phyloP scores from a whole-genome alignment of 495 filamentous ascomycete genomes.

The Neurospora sp. region DNA sequence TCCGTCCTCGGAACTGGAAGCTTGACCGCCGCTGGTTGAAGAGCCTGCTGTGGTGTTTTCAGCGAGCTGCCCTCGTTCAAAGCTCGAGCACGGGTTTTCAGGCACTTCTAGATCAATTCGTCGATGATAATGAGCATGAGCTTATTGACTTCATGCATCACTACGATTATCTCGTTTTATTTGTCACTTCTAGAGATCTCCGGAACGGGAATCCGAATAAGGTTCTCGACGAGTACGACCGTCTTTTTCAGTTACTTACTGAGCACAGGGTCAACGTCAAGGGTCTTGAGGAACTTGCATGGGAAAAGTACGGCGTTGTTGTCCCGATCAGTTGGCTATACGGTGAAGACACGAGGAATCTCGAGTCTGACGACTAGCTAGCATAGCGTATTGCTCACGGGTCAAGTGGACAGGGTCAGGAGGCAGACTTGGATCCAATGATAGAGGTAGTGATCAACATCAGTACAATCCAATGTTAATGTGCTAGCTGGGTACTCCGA shows the following conservation, averaged over 20 bases:
- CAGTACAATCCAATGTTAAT: background rate
- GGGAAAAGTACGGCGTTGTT: background rate
- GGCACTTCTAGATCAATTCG: background rate
- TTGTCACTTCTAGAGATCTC: no score
- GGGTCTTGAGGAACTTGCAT: accelerated
- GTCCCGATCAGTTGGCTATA: background rate
- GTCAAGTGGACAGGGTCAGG: no score
- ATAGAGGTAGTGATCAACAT: no score
- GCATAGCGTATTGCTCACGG: no score
- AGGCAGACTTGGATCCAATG: no score
- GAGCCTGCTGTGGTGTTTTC: background rate
- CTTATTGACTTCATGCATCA: background rate
- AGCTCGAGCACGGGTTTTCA: background rate
- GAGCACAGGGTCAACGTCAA: background rate
- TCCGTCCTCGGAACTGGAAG: no score
- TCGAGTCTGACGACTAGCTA: no score
- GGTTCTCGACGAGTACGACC: no score
- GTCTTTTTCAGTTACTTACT: background rate
- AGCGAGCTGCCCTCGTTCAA: background rate
- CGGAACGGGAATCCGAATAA: no score
- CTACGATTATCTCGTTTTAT: background rate
- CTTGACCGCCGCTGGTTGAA: background rate
- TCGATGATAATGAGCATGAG: background rate
- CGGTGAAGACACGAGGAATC: background rate
- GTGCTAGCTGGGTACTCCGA: background rate